Evolutionary conservation across 208 protist species (phyloP), one percentile per base, ranked within the genome.

Genomic region (Tritrichomonas foetus): DNA sequence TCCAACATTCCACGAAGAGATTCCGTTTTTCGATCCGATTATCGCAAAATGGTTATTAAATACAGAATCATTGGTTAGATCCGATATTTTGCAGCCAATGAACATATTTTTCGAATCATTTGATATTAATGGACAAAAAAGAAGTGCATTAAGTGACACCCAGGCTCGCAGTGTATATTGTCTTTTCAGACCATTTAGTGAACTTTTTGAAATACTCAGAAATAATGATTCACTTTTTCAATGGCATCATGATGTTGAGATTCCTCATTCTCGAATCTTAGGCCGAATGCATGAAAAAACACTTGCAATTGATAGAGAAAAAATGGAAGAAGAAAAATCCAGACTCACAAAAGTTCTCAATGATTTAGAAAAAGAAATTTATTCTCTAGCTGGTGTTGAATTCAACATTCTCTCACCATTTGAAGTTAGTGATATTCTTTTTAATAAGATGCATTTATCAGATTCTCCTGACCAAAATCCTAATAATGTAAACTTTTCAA

Each of bases 361-460:
- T 5, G 2, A 55, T 1, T n/a, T 57, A 53, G 20, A 16, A 20
- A 36, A 47, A 33, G 22, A 89, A 50, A 89, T 89, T 1, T 89
- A 61, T n/a, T 20, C 9, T 16, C 33, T 89, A 20, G 30, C 41
- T 11, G 47, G 47, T 41, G 5, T 20, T 20, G 47, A 89, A 30
- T 89, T 89, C 30, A 89, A 89, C n/a, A 89, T 89, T 33, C 57
- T 89, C 14, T 53, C 41, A 39, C 78, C 78, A 57, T 89, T 57
- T 57, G 78, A 89, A 57, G 78, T 89, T 49, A 89, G 78, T 39
- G 30, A 89, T 39, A 57, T 89, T 39, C 36, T 89, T 39, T 89
- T 55, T 57, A 47, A 89, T 39, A 53, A 53, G 20, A 33, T 89
- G 20, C 44, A 89, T 53, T 16, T 89, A n/a, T 3, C 22, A 57